Conservation (phyloP, 192 early-diverging fungal species). For the Cetraspora pellucida region DNA sequence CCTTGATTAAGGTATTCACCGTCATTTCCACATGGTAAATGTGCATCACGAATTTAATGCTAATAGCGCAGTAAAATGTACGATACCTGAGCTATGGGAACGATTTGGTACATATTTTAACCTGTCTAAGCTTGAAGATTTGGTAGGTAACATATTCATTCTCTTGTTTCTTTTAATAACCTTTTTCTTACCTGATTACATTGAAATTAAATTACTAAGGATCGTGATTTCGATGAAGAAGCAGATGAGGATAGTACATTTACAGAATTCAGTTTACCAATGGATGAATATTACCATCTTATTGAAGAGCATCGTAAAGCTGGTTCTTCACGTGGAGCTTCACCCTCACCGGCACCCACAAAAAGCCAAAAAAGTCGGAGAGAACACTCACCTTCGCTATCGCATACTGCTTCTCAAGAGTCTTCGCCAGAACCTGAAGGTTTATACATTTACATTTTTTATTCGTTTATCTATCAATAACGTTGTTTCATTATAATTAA, state of each 20-base stretch:
- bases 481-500: too few relatives aligned
- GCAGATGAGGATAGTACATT: slow-evolving; percentile 32
- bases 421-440: slow-evolving; percentile 53
- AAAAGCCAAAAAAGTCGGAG: slow-evolving; percentile 36
- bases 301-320: slow-evolving; percentile 52
- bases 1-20: slow-evolving; percentile 45
- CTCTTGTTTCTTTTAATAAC: background rate
- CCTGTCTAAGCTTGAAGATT: slow-evolving; percentile 46
- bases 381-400: slow-evolving; percentile 35
- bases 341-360: slow-evolving; percentile 33
- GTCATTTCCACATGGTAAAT: slow-evolving; percentile 51
- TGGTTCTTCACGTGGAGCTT: slow-evolving; percentile 33
- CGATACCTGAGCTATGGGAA: slow-evolving; percentile 48
- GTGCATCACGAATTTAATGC: slow-evolving; percentile 45
- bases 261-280: slow-evolving; percentile 47
- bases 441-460: background rate
- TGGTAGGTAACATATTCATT: slow-evolving; percentile 30
- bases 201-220: slow-evolving; percentile 27
- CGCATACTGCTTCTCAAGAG: slow-evolving; percentile 39
- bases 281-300: slow-evolving; percentile 50
- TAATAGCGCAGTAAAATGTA: slow-evolving; percentile 38
- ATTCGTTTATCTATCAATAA: too few relatives aligned
- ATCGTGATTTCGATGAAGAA: slow-evolving; percentile 43
- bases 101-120: slow-evolving; percentile 42
- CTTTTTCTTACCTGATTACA: background rate